A percentile compares a stretch with the other conserved stretches of the same genome.
These are phyloP conservation scores for Tephrocybe sp. DNA, from an alignment of 768 basidiomycete species.

Conservation along the genomic window DNA sequence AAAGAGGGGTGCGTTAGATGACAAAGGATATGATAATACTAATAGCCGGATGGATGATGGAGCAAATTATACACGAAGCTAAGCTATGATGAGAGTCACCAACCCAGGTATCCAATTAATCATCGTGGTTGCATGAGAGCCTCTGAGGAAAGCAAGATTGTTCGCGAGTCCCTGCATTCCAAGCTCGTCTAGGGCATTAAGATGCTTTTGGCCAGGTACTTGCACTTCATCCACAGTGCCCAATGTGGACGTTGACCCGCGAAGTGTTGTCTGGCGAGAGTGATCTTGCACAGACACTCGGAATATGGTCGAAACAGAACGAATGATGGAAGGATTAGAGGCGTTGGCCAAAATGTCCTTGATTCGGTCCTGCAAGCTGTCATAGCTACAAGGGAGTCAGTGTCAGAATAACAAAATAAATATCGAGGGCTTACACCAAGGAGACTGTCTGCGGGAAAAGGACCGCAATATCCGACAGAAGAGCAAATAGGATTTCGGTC, in stretches of 20 bases:
- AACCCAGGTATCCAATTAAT: slow-evolving; percentile 70
- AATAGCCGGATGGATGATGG: slow-evolving; percentile 3
- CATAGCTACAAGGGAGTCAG: slow-evolving; percentile 50
- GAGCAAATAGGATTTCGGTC: slow-evolving; percentile 72
- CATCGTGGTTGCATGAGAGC: slow-evolving; percentile 58
- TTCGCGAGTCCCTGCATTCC: slow-evolving; percentile 74
- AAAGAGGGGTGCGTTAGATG: slow-evolving; percentile 7
- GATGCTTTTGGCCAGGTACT: slow-evolving; percentile 50
- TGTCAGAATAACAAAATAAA: slow-evolving; percentile 7
- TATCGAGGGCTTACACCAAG: slow-evolving; percentile 57
- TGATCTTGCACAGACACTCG: slow-evolving; percentile 62
- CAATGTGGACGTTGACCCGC: slow-evolving; percentile 63
- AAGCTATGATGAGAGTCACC: slow-evolving; percentile 34
- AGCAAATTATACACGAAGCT: slow-evolving; percentile 16
- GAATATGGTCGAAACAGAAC: slow-evolving; percentile 73
- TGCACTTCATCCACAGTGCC: slow-evolving; percentile 59
- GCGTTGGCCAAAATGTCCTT: slow-evolving; percentile 69
- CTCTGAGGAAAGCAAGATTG: slow-evolving; percentile 65
- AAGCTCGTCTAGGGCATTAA: slow-evolving; percentile 63
- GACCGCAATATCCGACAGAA: slow-evolving; percentile 69
- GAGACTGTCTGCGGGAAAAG: slow-evolving; percentile 70
- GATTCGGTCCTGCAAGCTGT: slow-evolving; percentile 71
- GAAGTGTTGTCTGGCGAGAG: slow-evolving; percentile 35
- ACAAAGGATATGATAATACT: slow-evolving; percentile 9
- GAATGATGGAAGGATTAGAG: slow-evolving; percentile 68